phyloP scores from a whole-genome alignment of 2,329 filamentous ascomycete genomes.

The Fusarium hainanense region DNA sequence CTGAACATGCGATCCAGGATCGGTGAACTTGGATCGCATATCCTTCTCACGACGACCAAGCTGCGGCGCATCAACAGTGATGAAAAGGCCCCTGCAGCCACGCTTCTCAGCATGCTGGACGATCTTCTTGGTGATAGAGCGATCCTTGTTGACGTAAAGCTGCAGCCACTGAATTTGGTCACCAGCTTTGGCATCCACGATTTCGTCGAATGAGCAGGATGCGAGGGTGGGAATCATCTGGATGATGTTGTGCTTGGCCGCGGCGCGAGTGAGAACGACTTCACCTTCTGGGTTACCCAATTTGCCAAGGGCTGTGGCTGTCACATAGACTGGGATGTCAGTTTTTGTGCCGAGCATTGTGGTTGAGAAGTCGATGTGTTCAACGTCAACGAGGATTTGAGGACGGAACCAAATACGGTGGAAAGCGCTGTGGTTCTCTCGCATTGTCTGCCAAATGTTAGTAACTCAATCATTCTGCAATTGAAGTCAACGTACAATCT shows the following conservation, averaged over 20 bases:
- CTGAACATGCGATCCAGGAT: conserved; percentile 86
- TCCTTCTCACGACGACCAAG: conserved; percentile 96
- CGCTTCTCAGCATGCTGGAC: conserved; percentile 90
- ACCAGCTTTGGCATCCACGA: conserved; percentile 81
- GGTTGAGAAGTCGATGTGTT: conserved; percentile 85
- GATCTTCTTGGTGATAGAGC: conserved; percentile 88
- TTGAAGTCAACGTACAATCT: conserved; percentile 51
- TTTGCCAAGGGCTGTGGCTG: conserved; percentile 94
- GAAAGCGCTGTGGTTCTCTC: conserved; percentile 95
- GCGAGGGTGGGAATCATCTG: conserved; percentile 99
- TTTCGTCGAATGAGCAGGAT: conserved; percentile 97
- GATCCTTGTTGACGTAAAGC: conserved; percentile 96
- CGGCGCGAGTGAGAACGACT: conserved; percentile 86
- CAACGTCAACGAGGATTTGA: conserved; percentile 87
- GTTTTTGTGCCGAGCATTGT: conserved; percentile 93
- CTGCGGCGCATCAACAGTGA: conserved; percentile 97
- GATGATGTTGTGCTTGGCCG: conserved; percentile 86
- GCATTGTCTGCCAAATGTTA: conserved; percentile 73
- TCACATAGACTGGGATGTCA: conserved; percentile 93
- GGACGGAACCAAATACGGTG: conserved; percentile 98
- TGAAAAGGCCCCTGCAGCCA: conserved; percentile 95
- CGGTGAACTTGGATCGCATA: conserved; percentile 92
- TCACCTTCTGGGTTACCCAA: conserved; percentile 94
- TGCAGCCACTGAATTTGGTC: conserved; percentile 96
- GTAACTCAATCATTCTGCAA: background rate